Evolutionary conservation across 306 rosid genomes (phyloP).

Genomic region (Acacia acuminata): DNA sequence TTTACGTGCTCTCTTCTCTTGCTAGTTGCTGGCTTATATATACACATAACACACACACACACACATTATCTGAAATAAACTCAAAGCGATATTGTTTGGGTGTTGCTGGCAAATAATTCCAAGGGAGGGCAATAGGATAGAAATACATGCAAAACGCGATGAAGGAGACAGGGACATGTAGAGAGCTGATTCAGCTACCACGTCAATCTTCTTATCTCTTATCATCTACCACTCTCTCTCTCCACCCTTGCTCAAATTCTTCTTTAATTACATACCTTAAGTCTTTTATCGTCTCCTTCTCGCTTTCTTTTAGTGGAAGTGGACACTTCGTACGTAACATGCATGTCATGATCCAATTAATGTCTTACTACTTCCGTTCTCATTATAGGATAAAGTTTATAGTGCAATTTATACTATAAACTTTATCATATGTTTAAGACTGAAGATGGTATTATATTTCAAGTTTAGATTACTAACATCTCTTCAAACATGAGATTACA

Average conservation of each 20-base stretch:
- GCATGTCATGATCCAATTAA: background rate
- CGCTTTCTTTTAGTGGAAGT: background rate
- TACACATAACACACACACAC: background rate
- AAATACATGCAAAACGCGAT: background rate
- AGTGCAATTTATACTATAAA: too few species aligned
- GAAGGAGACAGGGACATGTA: constrained; percentile 27
- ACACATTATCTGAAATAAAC: background rate
- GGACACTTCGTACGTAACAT: background rate
- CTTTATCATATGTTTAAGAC: too few species aligned
- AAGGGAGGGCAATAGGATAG: background rate
- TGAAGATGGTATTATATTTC: too few species aligned
- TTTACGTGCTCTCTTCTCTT: background rate
- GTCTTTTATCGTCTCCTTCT: background rate
- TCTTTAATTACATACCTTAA: background rate
- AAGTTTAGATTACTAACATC: background rate
- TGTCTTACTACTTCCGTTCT: too few species aligned
- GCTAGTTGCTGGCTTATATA: background rate
- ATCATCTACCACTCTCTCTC: constrained; percentile 10
- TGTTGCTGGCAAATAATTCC: background rate
- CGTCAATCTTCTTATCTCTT: constrained; percentile 43
- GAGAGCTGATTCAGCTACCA: constrained; percentile 21
- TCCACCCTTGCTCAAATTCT: background rate
- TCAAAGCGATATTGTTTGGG: background rate
- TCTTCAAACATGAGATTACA: background rate
- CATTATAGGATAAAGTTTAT: too few species aligned